phyloP scores from a whole-genome alignment of 2,329 filamentous ascomycete genomes.

The Aspergillus sp. region DNA sequence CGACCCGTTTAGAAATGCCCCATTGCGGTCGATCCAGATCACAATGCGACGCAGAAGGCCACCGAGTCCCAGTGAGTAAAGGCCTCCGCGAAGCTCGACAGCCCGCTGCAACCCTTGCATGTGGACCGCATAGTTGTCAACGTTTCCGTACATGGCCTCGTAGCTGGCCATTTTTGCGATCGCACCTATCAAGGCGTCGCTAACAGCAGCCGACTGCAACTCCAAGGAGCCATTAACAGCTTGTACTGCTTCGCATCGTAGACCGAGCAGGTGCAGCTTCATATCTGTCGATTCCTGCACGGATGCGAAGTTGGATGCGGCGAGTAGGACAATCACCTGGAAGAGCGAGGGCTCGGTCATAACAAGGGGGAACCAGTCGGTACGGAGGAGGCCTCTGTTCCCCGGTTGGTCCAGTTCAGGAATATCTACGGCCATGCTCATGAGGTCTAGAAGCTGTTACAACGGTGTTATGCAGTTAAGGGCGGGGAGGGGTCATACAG shows the following conservation, averaged over 20 bases:
- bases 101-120: slow-evolving; percentile 49
- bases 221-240: slow-evolving; percentile 44
- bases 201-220: slow-evolving; percentile 28
- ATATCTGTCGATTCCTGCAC: slow-evolving; percentile 19
- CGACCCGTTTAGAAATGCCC: slow-evolving; percentile 37
- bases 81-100: slow-evolving; percentile 47
- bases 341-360: slow-evolving; percentile 42
- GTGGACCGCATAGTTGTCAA: slow-evolving; percentile 46
- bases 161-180: slow-evolving; percentile 55
- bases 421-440: slow-evolving; percentile 43
- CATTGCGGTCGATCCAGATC: slow-evolving; percentile 51
- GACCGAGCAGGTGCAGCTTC: slow-evolving; percentile 37
- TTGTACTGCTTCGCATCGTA: slow-evolving; percentile 47
- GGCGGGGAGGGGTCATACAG: slow-evolving; percentile 26
- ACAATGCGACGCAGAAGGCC: slow-evolving; percentile 50
- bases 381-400: slow-evolving; percentile 36
- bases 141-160: slow-evolving; percentile 52
- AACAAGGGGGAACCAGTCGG: slow-evolving; percentile 44
- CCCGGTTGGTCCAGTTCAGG: slow-evolving; percentile 41
- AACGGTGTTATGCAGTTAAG: neutral
- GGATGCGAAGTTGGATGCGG: slow-evolving; percentile 43
- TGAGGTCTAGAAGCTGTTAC: slow-evolving; percentile 27
- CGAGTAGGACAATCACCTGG: slow-evolving; percentile 43
- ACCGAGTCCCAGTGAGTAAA: slow-evolving; percentile 44
- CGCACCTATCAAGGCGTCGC: slow-evolving; percentile 48